A percentile compares a stretch with the other conserved stretches of the same genome.
phyloP scores from a whole-genome alignment of 192 early-diverging fungal genomes.

The Funneliformis mosseae region DNA sequence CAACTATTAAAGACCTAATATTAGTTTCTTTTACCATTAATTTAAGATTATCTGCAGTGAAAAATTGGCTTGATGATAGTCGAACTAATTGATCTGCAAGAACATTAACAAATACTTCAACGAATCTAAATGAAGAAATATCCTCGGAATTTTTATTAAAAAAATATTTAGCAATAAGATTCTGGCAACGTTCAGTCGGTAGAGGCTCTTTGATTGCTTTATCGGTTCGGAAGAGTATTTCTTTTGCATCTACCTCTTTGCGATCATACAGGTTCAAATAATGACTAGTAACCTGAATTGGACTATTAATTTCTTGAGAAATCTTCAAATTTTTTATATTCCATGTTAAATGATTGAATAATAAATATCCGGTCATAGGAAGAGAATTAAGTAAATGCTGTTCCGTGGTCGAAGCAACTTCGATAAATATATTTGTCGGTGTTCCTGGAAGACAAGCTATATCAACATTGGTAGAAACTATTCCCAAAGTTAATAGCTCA shows the following conservation, averaged over 20 bases:
- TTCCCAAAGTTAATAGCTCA: conserved; percentile 24
- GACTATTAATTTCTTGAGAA: conserved; percentile 9
- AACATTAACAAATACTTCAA: background rate
- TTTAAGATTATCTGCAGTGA: background rate
- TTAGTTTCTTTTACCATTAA: background rate
- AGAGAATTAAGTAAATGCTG: conserved; percentile 28
- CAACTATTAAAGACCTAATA: background rate
- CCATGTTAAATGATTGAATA: conserved; percentile 16
- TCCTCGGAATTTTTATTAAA: background rate
- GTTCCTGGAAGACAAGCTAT: conserved; percentile 22
- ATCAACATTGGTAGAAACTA: background rate
- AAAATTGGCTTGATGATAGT: conserved; percentile 23
- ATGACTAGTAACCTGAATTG: conserved; percentile 17
- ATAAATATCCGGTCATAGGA: conserved; percentile 1
- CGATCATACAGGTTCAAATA: conserved; percentile 6
- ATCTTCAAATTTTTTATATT: conserved; percentile 22
- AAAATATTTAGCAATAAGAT: background rate
- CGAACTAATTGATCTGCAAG: background rate
- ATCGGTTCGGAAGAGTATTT: background rate
- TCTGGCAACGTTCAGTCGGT: background rate
- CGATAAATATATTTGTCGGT: conserved; percentile 18
- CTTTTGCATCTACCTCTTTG: background rate
- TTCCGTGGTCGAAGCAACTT: conserved; percentile 29
- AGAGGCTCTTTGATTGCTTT: background rate
- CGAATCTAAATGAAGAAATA: background rate